Percentiles rank a stretch among this genome's conserved stretches.
These are phyloP conservation scores for Macrolepiota fuliginosa DNA, from an alignment of 768 basidiomycete species.

Conservation along the genomic window DNA sequence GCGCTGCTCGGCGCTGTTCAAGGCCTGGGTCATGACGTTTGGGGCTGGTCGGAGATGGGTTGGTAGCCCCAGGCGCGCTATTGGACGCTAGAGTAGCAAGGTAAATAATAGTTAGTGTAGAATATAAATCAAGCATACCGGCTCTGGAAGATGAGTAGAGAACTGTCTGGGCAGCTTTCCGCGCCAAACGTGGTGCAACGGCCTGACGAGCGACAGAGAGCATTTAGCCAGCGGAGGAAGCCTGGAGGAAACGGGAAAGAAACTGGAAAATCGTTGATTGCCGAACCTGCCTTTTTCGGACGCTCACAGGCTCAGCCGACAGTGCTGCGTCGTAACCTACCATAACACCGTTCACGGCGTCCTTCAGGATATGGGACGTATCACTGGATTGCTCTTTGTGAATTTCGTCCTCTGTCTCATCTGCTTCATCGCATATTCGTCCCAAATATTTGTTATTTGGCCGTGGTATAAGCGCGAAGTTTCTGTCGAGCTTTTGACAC, in stretches of 20 bases:
- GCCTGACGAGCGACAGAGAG: background rate
- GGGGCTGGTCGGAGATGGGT: background rate
- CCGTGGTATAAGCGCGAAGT: slow-evolving; percentile 85
- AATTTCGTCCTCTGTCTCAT: slow-evolving; percentile 70
- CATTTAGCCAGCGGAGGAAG: background rate
- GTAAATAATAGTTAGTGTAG: background rate
- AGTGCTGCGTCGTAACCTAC: background rate
- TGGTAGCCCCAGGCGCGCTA: background rate
- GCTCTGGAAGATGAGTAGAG: background rate
- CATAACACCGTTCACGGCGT: background rate
- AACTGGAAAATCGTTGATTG: background rate
- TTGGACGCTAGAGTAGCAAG: background rate
- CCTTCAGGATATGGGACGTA: slow-evolving; percentile 5
- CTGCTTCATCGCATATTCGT: slow-evolving; percentile 84
- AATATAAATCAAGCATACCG: background rate
- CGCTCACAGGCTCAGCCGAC: background rate
- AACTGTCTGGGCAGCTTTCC: background rate
- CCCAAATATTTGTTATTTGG: slow-evolving; percentile 87
- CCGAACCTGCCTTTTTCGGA: slow-evolving; percentile 8
- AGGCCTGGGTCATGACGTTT: slow-evolving; percentile 5
- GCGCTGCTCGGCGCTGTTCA: slow-evolving; percentile 17
- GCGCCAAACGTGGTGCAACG: background rate
- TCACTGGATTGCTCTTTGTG: slow-evolving; percentile 58
- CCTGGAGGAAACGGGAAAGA: background rate
- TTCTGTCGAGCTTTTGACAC: slow-evolving; percentile 68